Conservation (phyloP, 257 asterid species). For the Primulina huaijiensis region DNA sequence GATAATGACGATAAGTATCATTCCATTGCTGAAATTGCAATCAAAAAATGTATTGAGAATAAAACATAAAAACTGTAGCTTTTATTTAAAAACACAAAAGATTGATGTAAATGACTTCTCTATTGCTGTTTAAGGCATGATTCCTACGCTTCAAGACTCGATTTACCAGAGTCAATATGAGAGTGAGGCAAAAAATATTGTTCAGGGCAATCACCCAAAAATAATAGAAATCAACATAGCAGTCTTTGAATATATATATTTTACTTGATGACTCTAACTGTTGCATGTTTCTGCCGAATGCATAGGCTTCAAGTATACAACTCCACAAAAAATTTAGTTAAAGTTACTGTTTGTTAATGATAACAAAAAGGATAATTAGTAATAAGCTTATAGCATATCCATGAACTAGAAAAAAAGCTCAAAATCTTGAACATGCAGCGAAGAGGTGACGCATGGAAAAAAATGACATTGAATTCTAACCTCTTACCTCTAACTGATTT, state of each 20-base stretch:
- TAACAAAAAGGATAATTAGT: background rate
- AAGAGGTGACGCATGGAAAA: background rate
- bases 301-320: background rate
- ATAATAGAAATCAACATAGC: too few species aligned
- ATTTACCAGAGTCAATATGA: too few species aligned
- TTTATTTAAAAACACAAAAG: too few species aligned
- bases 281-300: background rate
- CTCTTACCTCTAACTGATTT: too few species aligned
- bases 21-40: slow-evolving; percentile 86
- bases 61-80: too few species aligned
- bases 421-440: background rate
- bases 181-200: too few species aligned
- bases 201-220: too few species aligned
- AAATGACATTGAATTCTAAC: background rate
- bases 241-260: too few species aligned
- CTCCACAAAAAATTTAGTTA: background rate
- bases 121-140: too few species aligned
- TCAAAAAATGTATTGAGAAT: background rate
- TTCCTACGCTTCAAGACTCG: too few species aligned
- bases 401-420: background rate
- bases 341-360: background rate
- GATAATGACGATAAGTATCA: slow-evolving; percentile 80
- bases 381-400: background rate
- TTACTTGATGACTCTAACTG: too few species aligned
- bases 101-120: too few species aligned